A percentile compares a stretch with the other conserved stretches of the same genome.
phyloP scores from a whole-genome alignment of 2,329 filamentous ascomycete genomes.

The Penicillium oxalicum region DNA sequence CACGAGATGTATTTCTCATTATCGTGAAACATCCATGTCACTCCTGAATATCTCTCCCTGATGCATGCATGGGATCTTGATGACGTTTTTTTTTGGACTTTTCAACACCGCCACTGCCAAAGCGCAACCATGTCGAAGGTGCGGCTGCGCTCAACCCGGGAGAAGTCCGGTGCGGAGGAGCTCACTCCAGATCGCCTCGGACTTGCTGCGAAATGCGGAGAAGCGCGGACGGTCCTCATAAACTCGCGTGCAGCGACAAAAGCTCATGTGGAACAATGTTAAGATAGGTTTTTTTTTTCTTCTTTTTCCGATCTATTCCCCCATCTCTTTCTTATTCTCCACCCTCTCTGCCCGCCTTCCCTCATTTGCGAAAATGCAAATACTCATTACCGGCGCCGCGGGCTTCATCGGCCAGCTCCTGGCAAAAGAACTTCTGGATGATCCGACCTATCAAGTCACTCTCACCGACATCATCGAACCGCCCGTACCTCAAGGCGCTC shows the following conservation, averaged over 20 bases:
- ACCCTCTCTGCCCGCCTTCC: no score
- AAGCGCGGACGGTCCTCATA: conserved; percentile 10
- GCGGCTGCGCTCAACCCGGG: conserved; percentile 1
- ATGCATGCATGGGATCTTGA: not conserved
- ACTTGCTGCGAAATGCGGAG: conserved; percentile 35
- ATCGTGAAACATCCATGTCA: no score
- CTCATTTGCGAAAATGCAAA: conserved; percentile 31
- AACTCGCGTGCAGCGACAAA: conserved; percentile 4
- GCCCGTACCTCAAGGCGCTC: conserved; percentile 44
- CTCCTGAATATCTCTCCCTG: no score
- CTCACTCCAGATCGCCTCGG: conserved; percentile 20
- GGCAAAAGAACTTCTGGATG: conserved; percentile 50
- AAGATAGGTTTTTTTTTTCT: no score
- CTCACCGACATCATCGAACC: conserved; percentile 55
- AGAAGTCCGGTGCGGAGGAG: conserved; percentile 30
- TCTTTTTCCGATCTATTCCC: no score
- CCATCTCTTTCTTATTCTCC: no score
- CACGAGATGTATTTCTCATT: no score
- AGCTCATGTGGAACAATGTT: no score
- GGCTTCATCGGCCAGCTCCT: conserved; percentile 62
- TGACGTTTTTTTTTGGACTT: no score
- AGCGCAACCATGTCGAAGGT: no score
- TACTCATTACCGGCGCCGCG: conserved; percentile 59
- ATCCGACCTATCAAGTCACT: conserved; percentile 44
- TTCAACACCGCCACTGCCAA: no score